phyloP scores from a whole-genome alignment of 208 protist species.

The Trypanosoma theileri region DNA sequence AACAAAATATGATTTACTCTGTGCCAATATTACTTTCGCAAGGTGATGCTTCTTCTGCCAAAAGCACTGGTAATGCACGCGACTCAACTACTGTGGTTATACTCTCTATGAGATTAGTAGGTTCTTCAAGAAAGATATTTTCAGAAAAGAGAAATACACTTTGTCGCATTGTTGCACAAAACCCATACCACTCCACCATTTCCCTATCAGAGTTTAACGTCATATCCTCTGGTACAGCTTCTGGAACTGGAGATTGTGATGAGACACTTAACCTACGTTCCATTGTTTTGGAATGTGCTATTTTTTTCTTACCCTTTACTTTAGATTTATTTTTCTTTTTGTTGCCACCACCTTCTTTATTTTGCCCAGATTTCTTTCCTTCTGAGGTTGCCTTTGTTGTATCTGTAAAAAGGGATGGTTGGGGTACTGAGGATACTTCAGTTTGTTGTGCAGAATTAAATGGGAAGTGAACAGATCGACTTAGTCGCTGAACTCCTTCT shows the following conservation, averaged over 20 bases:
- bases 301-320: background rate
- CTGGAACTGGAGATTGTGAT: background rate
- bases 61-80: background rate
- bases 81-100: background rate
- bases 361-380: too few species aligned
- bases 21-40: background rate
- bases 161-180: conserved; percentile 48
- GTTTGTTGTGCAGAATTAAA: conserved; percentile 7
- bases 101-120: background rate
- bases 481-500: background rate
- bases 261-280: background rate
- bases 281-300: background rate
- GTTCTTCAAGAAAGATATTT: conserved; percentile 35
- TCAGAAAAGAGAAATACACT: conserved; percentile 34
- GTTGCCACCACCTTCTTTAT: background rate
- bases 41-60: background rate
- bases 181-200: conserved; percentile 73
- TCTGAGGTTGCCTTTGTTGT: background rate
- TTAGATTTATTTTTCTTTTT: conserved; percentile 1
- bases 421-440: too few species aligned
- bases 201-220: conserved; percentile 41
- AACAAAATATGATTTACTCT: background rate
- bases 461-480: conserved; percentile 24
- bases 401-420: too few species aligned
- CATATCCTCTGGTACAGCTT: conserved; percentile 27